phyloP scores from a whole-genome alignment of 768 basidiomycete species.

The Boletellus ananiceps region DNA sequence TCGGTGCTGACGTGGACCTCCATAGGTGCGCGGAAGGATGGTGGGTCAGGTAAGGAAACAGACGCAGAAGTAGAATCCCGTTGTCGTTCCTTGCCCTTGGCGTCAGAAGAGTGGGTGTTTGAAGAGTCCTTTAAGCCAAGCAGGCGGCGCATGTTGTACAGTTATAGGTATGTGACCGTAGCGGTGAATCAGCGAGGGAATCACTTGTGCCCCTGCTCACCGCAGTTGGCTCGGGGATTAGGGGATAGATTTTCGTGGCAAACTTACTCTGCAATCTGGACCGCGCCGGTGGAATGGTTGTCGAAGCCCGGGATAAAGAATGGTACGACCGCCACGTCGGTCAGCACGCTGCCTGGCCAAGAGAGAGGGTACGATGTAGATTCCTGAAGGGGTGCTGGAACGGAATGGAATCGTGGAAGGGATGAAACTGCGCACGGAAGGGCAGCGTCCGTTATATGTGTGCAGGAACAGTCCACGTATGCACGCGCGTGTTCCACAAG shows the following conservation, averaged over 20 bases:
- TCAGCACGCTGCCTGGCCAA: neutral
- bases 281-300: neutral
- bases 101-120: conserved; percentile 3
- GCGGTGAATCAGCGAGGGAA: conserved; percentile 15
- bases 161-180: conserved; percentile 12
- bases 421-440: conserved; percentile 9
- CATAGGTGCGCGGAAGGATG: conserved; percentile 11
- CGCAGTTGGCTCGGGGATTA: conserved; percentile 17
- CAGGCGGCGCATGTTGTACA: conserved; percentile 28
- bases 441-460: conserved; percentile 21
- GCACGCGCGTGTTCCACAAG: conserved; percentile 13
- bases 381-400: neutral
- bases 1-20: conserved; percentile 30
- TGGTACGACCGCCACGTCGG: conserved; percentile 2
- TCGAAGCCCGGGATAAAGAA: neutral
- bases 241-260: neutral
- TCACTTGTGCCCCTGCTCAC: conserved; percentile 10
- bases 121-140: conserved; percentile 26
- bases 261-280: conserved; percentile 13
- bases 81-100: conserved; percentile 27
- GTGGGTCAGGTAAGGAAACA: conserved; percentile 2
- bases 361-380: neutral
- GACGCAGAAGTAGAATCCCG: conserved; percentile 6
- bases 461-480: conserved; percentile 5
- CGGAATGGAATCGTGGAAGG: conserved; percentile 8